These are phyloP conservation scores for Zygotorulaspora sp. DNA, from an alignment of 805 yeast genomes.

Conservation along the genomic window DNA sequence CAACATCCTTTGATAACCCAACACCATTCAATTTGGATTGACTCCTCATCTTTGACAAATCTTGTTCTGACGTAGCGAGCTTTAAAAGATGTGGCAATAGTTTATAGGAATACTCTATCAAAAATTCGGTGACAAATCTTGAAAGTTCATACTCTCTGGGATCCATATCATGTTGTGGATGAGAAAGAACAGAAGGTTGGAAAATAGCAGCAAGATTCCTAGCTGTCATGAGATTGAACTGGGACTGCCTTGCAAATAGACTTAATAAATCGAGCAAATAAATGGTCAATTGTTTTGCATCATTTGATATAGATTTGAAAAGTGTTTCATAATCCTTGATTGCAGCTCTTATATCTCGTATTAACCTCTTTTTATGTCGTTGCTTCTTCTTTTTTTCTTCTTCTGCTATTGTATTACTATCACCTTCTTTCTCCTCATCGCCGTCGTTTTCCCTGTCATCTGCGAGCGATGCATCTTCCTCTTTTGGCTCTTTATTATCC, in stretches of 20 bases:
- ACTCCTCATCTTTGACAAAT: not conserved
- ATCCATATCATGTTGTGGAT: slow-evolving; percentile 86
- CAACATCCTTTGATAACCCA: not conserved
- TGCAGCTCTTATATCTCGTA: slow-evolving; percentile 62
- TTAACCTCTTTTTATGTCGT: slow-evolving; percentile 52
- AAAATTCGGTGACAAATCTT: slow-evolving; percentile 79
- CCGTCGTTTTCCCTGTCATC: slow-evolving; percentile 20
- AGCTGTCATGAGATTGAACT: slow-evolving; percentile 83
- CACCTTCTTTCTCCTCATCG: slow-evolving; percentile 19
- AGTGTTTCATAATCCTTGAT: slow-evolving; percentile 65
- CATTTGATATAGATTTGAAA: slow-evolving; percentile 66
- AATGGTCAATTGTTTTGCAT: slow-evolving; percentile 75
- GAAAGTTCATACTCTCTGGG: slow-evolving; percentile 89
- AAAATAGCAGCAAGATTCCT: slow-evolving; percentile 91
- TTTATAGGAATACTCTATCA: slow-evolving; percentile 80
- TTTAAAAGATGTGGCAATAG: slow-evolving; percentile 55
- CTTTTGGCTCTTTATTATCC: slow-evolving; percentile 22
- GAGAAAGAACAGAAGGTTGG: slow-evolving; percentile 93
- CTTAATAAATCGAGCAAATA: slow-evolving; percentile 84
- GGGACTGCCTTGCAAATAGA: slow-evolving; percentile 74
- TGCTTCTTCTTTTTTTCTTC: slow-evolving; percentile 39
- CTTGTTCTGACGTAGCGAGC: slow-evolving; percentile 28
- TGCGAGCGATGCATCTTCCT: slow-evolving; percentile 10
- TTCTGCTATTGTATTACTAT: slow-evolving; percentile 22
- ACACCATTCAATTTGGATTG: not conserved